phyloP scores from a whole-genome alignment of 2,329 filamentous ascomycete genomes.

The Beauveria sp. region DNA sequence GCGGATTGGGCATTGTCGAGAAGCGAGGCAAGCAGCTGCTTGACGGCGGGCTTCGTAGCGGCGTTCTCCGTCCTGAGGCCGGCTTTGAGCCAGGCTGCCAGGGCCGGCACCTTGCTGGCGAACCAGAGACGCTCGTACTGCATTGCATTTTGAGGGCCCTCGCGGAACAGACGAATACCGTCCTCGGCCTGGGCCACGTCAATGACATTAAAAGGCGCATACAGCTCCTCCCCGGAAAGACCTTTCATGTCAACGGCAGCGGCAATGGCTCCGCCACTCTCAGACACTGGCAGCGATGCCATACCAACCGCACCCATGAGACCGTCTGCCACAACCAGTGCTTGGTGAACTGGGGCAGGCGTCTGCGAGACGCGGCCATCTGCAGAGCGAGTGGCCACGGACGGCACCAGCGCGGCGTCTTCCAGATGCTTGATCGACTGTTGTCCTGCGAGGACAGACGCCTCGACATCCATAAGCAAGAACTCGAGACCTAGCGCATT shows the following conservation, averaged over 20 bases:
- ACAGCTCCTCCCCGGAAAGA: conserved; percentile 28
- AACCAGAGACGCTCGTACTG: conserved; percentile 70
- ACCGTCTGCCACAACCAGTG: conserved; percentile 66
- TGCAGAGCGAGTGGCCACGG: conserved; percentile 60
- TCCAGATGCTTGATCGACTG: conserved; percentile 37
- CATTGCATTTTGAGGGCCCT: conserved; percentile 61
- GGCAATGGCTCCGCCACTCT: conserved; percentile 35
- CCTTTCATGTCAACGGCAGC: conserved; percentile 52
- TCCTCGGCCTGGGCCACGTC: conserved; percentile 56
- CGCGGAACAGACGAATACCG: conserved; percentile 60
- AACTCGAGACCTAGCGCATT: conserved; percentile 59
- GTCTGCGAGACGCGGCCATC: conserved; percentile 59
- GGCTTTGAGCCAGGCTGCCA: conserved; percentile 59
- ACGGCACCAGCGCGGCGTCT: conserved; percentile 68
- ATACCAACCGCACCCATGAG: conserved; percentile 57
- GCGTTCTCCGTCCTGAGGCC: conserved; percentile 34
- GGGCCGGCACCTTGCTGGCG: conserved; percentile 57
- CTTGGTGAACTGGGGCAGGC: conserved; percentile 76
- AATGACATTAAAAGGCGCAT: conserved; percentile 46
- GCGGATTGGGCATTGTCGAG: conserved; percentile 45
- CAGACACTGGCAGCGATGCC: conserved; percentile 33
- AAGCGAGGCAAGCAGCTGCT: conserved; percentile 59
- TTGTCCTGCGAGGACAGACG: conserved; percentile 25
- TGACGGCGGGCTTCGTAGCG: conserved; percentile 57
- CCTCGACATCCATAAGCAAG: conserved; percentile 44